These are phyloP conservation scores for Coemansia sp. DNA, from an alignment of 192 early-diverging fungal species.

Conservation along the genomic window DNA sequence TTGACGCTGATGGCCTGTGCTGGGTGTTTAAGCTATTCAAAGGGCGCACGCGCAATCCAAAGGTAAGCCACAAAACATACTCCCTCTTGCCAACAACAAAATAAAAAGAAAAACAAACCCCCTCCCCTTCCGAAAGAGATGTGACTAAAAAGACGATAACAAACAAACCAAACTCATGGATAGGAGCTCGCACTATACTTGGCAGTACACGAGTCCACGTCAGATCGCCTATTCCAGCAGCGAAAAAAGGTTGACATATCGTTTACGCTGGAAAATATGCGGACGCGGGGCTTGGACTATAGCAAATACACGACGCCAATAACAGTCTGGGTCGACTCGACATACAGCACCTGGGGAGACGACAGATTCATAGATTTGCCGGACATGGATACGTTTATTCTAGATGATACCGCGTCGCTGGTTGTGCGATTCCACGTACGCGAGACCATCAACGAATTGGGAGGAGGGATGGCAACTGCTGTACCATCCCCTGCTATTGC, in stretches of 20 bases:
- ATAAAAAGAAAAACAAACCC: neutral
- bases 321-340: conserved; percentile 48
- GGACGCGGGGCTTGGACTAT: conserved; percentile 34
- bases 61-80: conserved; percentile 10
- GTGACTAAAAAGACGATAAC: neutral
- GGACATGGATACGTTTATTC: conserved; percentile 34
- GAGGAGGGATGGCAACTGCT: conserved; percentile 13
- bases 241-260: conserved; percentile 44
- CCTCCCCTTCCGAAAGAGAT: neutral
- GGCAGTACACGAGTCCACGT: conserved; percentile 38
- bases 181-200: conserved; percentile 40
- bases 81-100: neutral
- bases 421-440: conserved; percentile 47
- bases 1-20: conserved; percentile 46
- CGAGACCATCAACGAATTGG: conserved; percentile 31
- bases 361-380: conserved; percentile 37
- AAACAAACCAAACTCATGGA: neutral
- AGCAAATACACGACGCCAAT: conserved; percentile 51
- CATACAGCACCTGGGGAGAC: conserved; percentile 49
- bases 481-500: conserved; percentile 42
- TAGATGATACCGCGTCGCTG: conserved; percentile 41
- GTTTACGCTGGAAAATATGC: conserved; percentile 43
- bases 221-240: conserved; percentile 14
- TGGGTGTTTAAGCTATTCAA: conserved; percentile 55
- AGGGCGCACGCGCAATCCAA: conserved; percentile 43